These are phyloP conservation scores for Lentithecium fluviatile DNA, from an alignment of 495 filamentous ascomycete species.

Conservation along the genomic window DNA sequence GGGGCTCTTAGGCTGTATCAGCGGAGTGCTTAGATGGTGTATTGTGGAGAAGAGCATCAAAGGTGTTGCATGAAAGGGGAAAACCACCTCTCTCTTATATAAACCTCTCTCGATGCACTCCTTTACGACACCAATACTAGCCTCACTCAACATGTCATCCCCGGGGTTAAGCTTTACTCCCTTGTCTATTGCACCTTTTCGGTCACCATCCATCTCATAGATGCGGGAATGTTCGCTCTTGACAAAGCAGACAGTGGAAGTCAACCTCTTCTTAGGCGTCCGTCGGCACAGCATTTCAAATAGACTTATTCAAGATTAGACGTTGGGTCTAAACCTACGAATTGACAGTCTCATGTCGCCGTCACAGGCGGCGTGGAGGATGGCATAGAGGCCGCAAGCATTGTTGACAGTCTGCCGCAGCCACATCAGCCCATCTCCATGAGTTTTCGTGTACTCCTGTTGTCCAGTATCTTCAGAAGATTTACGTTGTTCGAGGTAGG, in stretches of 20 bases:
- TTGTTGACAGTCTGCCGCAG: slow-evolving; percentile 44
- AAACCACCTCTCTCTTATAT: too few species aligned
- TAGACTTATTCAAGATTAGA: too few species aligned
- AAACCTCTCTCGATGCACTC: slow-evolving; percentile 25
- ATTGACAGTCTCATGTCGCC: slow-evolving; percentile 23
- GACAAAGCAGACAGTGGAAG: slow-evolving; percentile 38
- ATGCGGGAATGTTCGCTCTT: slow-evolving; percentile 33
- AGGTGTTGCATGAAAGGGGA: too few species aligned
- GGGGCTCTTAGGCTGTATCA: too few species aligned
- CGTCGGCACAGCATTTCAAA: too few species aligned
- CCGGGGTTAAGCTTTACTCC: slow-evolving; percentile 16
- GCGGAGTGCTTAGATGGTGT: too few species aligned
- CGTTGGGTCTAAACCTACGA: too few species aligned
- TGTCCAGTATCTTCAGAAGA: slow-evolving; percentile 39
- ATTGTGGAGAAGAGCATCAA: too few species aligned
- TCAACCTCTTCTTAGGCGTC: slow-evolving; percentile 37
- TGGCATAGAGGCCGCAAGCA: slow-evolving; percentile 42
- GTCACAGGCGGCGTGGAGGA: slow-evolving; percentile 42
- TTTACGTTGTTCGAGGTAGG: slow-evolving; percentile 26
- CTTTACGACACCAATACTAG: slow-evolving; percentile 22
- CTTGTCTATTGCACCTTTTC: slow-evolving; percentile 35
- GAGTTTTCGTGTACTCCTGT: slow-evolving; percentile 32
- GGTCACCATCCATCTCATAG: slow-evolving; percentile 37
- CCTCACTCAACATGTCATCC: slow-evolving; percentile 33
- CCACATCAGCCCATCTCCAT: slow-evolving; percentile 34